Evolutionary conservation across 345 rosid genomes (phyloP).

Genomic region (Streptanthus diversifolius): DNA sequence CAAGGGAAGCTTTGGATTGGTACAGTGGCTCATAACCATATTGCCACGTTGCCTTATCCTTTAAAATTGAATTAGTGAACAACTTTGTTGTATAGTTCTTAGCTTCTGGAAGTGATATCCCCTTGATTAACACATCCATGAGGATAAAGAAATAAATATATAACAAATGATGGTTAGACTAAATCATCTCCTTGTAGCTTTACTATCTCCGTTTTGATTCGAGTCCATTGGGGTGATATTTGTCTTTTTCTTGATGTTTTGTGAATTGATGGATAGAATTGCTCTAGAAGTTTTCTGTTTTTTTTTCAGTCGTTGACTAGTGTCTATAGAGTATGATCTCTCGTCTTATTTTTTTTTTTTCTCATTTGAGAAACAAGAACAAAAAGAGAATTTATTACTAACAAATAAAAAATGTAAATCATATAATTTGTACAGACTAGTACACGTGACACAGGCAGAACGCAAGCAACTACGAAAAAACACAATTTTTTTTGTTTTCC

Average conservation of each 20-base stretch:
- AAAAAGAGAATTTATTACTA: background rate
- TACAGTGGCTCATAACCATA: conserved; percentile 94
- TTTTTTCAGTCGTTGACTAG: background rate
- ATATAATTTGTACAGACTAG: background rate
- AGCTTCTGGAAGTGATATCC: conserved; percentile 8
- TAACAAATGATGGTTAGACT: conserved; percentile 3
- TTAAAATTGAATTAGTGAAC: conserved; percentile 4
- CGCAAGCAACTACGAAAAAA: background rate
- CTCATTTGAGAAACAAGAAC: background rate
- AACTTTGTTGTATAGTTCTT: conserved; percentile 20
- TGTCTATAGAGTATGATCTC: background rate
- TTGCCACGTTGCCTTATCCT: conserved; percentile 76
- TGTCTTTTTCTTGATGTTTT: background rate
- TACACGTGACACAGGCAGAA: background rate
- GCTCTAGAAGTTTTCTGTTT: conserved; percentile 1
- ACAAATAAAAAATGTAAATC: background rate
- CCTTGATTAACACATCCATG: background rate
- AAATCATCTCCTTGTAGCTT: conserved; percentile 14
- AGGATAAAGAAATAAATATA: background rate
- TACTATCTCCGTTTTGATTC: conserved; percentile 1
- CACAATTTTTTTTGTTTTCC: background rate
- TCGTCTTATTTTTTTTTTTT: background rate
- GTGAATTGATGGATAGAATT: conserved; percentile 37
- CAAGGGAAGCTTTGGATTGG: conserved; percentile 95
- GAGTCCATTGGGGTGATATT: background rate